Base-by-base conservation (phyloP, 2,329 filamentous ascomycete species). In the Daldinia eschscholtzii region DNA sequence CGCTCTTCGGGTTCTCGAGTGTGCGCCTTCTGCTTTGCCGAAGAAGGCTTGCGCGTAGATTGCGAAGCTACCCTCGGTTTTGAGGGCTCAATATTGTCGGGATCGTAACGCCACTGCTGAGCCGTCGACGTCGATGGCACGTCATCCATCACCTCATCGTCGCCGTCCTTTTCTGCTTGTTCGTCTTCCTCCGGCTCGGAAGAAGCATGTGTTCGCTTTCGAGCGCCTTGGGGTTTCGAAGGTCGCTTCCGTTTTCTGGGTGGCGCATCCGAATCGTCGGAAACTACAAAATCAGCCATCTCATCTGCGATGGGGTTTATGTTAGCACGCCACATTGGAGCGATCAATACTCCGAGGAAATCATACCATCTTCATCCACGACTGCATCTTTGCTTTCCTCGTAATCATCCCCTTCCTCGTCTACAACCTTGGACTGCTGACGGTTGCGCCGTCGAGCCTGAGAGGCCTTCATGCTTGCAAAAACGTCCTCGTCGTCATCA, bases 231-330 rank as follows among this genome's bases (percentile, higher is more conserved):
- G 13, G 84, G 68, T 76, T 88, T 87, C 12, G 84, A 76, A 2
- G 88, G 79, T n/a, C 91, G 86, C 81, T 97, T 97, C 75, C 91
- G 83, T 81, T 97, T 97, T 77, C 89, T 92, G 0, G 91, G 83
- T 26, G 85, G 76, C 18, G 89, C 92, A 55, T 97, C 94, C 0
- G 93, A 95, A 46, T 97, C 93, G 75, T 98, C 94, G 0, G 92
- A 89, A 4, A 92, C 94, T 26, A 98, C 85, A 75, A 98, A 98
- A 78, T 97, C 92, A 68, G 91, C 93, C 83, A 97, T 89, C 61
- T 96, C 93, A 81, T 86, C 83, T 87, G 56, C 46, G 26, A 1
- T n/a, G 52, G 28, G 1, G 12, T 23, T 74, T 37, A 77, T 62
- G 33, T 42, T 35, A n/a, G 4, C 6, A 61, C n/a, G 37, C 12